Base-by-base conservation (phyloP, 2,329 filamentous ascomycete genomes). In the Fusarium sp. region DNA sequence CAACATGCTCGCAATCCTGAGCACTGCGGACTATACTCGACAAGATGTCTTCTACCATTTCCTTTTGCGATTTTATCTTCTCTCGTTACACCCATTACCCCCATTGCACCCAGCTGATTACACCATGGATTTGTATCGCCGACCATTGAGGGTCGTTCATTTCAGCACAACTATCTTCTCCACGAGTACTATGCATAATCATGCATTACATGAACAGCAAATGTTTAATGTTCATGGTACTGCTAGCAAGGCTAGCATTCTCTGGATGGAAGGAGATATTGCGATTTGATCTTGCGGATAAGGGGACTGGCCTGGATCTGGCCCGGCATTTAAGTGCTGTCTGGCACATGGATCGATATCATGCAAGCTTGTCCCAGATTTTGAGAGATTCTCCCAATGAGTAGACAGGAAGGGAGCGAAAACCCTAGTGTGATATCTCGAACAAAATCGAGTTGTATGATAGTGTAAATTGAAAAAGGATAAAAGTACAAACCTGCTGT, bases 21-120 rank as follows among this genome's bases (percentile, higher is more conserved):
- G 46, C 45, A 44, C 12, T 17, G 40, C 44, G 34, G 23, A 28
- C 20, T 36, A 36, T 50, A 40, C 48, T 26, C 15, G 23, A 20
- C 36, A 40, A 36, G 23, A 62, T 45, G 23, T 24, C 38, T 34
- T 28, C 20, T 45, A 7, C 28, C 9, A 46, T 51, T 54, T 51
- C 42, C 20, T 55, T 69, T 59, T 68, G 39, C 40, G 36, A 44
- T 55, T 47, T 38, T 30, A 28, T 11, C 12, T 28, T 28, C 26
- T 12, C 4, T 28, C 26, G 12, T 28, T 24, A 7, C 24, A 6
- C 36, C 17, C 26, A 28, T 28, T 24, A 7, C 24, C 24, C 36
- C 17, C 26, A 42, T 36, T 23, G 10, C 14, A 10, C 21, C 23
- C 8, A 20, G 21, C 38, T 32, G 56, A 40, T 19, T 42, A 28